Percentiles rank a stretch among this genome's conserved stretches.
These are phyloP conservation scores for Fusarium papillatum DNA, from an alignment of 2,329 filamentous ascomycete species.

Conservation along the genomic window DNA sequence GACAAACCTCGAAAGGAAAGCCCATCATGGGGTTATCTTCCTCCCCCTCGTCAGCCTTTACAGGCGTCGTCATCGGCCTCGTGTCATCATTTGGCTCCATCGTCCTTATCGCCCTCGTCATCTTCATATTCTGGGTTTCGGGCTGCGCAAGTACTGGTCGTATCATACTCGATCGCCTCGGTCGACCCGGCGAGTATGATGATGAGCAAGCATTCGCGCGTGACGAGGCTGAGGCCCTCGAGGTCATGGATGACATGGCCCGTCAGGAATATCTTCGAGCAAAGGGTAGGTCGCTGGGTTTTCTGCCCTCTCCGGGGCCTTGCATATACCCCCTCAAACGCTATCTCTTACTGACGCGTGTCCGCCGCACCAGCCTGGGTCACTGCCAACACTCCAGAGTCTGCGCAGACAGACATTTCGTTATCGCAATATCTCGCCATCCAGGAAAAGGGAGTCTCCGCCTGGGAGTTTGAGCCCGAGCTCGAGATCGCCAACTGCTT, in stretches of 20 bases:
- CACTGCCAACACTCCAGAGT: conserved; percentile 94
- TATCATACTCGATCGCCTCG: conserved; percentile 94
- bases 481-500: conserved; percentile 99
- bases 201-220: conserved; percentile 95
- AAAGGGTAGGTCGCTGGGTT: conserved; percentile 77
- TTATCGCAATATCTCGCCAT: conserved; percentile 98
- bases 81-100: conserved; percentile 95
- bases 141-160: conserved; percentile 80
- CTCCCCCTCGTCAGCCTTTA: conserved; percentile 63
- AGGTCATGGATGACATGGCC: conserved; percentile 95
- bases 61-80: conserved; percentile 93
- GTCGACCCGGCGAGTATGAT: conserved; percentile 95
- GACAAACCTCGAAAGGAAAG: neutral
- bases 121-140: conserved; percentile 92
- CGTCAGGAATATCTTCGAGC: conserved; percentile 92
- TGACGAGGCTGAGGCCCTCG: conserved; percentile 95
- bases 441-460: conserved; percentile 99
- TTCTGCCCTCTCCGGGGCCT: neutral
- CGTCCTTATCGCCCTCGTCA: conserved; percentile 83
- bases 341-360: conserved; percentile 29
- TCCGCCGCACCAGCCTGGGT: conserved; percentile 79
- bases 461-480: conserved; percentile 99
- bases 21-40: conserved; percentile 48
- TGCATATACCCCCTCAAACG: neutral
- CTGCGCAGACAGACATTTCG: conserved; percentile 95